Conservation (phyloP, 768 basidiomycete genomes). For the Dentipellis fragilis region DNA sequence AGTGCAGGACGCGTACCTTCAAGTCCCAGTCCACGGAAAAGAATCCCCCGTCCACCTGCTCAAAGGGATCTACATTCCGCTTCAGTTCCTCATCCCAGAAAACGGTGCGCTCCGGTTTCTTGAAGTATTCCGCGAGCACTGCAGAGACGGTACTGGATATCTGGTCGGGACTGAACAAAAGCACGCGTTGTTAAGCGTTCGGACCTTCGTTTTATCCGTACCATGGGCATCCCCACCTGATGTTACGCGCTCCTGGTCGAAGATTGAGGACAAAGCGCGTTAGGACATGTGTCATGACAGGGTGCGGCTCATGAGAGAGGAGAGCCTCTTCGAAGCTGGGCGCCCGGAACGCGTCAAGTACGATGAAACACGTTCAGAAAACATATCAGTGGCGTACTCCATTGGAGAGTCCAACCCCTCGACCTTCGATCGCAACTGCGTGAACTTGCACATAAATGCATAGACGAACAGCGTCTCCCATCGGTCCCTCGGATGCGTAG, state of each 20-base stretch:
- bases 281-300: conserved; percentile 64
- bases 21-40: conserved; percentile 74
- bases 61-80: conserved; percentile 68
- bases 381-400: conserved; percentile 55
- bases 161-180: conserved; percentile 56
- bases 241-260: conserved; percentile 82
- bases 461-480: conserved; percentile 87
- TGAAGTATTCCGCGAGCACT: conserved; percentile 65
- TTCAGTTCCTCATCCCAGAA: conserved; percentile 70
- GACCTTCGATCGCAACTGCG: conserved; percentile 59
- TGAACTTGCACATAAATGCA: conserved; percentile 78
- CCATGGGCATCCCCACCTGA: conserved; percentile 52
- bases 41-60: conserved; percentile 56
- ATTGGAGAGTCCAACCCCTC: conserved; percentile 73
- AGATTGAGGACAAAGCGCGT: conserved; percentile 73
- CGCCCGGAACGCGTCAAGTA: conserved; percentile 8
- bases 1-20: conserved; percentile 46
- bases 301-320: conserved; percentile 59
- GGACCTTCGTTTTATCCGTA: conserved; percentile 12
- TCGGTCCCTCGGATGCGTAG: conserved; percentile 67
- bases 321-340: conserved; percentile 73
- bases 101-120: conserved; percentile 60
- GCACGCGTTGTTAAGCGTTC: conserved; percentile 24
- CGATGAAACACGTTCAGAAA: not conserved
- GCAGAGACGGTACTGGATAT: conserved; percentile 66